Evolutionary conservation across 495 filamentous ascomycete species (phyloP), one percentile per base, ranked within the genome.

Genomic region (Penicillium parvum): DNA sequence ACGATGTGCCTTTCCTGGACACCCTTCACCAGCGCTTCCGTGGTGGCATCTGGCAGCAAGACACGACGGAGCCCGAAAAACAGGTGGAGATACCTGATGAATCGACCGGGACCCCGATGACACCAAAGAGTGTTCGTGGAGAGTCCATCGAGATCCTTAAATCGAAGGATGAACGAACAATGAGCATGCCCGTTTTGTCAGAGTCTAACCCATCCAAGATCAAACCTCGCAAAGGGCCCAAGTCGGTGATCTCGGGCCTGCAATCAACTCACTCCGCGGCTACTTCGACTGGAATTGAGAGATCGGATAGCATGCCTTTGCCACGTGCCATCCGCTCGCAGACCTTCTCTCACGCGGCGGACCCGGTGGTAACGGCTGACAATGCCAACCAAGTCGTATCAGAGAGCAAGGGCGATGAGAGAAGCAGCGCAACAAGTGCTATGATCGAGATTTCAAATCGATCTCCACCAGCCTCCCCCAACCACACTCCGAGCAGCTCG

Each of bases 1-100:
- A 98, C 45, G 92, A 98, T 61, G 77, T 83, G 2, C 88, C 92
- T 3, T 97, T 97, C 65, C 81, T 84, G 53, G 78, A 86, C 49
- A 96, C 88, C 4, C 65, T 79, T 23, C 65, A 76, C 32, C 86
- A 95, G 55, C 61, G 67, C 18, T 89, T 88, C 72, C 77, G 92
- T 45, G 92, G 90, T 11, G 92, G 94, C 1, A 86, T 97, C n/a
- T 98, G 88, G 79, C 67, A 76, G 45, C 78, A 82, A 40, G 82
- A 85, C 19, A 68, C 63, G 59, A 50, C 71, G 4, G 64, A 62
- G 10, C 32, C 57, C 2, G 75, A 75, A 45, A 57, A 68, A 4
- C 61, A 73, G 25, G 68, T 71, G 17, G 81, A 76, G 26, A 70
- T 72, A 22, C 66, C 80, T 18, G 77, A 83, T 48, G 76, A 82